These are phyloP conservation scores for Vickermania ingenoplastis DNA, from an alignment of 208 protist species.

Conservation along the genomic window DNA sequence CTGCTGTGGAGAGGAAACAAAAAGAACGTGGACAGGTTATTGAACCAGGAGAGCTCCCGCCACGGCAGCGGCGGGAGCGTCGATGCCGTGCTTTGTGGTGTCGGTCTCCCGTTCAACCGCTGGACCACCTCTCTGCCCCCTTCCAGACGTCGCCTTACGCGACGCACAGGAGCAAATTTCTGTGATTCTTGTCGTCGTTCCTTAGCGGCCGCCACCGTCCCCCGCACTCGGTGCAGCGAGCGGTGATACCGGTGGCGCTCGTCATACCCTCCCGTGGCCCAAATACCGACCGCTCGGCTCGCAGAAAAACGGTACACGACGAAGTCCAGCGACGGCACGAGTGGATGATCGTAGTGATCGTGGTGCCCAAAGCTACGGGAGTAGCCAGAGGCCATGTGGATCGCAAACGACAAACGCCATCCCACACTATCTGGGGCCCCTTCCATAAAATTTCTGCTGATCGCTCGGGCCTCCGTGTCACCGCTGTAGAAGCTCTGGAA, in stretches of 20 bases:
- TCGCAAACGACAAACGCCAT: constrained; percentile 6
- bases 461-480: background rate
- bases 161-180: too few relatives aligned
- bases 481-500: background rate
- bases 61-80: too few relatives aligned
- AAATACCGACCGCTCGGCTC: background rate
- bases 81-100: too few relatives aligned
- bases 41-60: too few relatives aligned
- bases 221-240: too few relatives aligned
- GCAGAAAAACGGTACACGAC: background rate
- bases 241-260: too few relatives aligned
- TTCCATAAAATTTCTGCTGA: background rate
- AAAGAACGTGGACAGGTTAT: background rate
- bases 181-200: background rate
- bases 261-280: background rate
- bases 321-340: background rate
- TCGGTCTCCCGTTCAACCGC: too few relatives aligned
- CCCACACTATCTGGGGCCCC: constrained; percentile 5
- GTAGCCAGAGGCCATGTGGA: constrained; percentile 9
- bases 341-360: background rate
- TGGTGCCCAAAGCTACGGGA: constrained; percentile 1
- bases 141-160: too few relatives aligned
- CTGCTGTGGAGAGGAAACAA: background rate
- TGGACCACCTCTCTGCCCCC: too few relatives aligned
- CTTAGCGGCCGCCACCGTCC: too few relatives aligned